Evolutionary conservation across 257 asterid genomes (phyloP), one percentile per base, ranked within the genome.

Genomic region (Solanum dulcamara): DNA sequence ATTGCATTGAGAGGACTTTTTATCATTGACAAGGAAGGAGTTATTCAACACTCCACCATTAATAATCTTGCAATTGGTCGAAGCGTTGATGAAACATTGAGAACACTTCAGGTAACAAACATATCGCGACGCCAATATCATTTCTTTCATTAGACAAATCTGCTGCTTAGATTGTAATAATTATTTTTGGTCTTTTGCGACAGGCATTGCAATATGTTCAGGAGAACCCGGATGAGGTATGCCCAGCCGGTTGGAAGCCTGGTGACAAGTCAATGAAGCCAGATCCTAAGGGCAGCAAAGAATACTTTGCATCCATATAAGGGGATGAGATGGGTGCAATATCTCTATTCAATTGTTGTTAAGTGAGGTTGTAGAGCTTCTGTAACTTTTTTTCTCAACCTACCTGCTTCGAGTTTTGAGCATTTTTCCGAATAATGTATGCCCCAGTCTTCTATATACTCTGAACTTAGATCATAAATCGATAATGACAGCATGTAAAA

Each of bases 181-280:
- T 26, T 74, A 9, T 26, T 46, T 46, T 46, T 77, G 64, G 42
- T 77, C 62, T 48, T 15, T 30, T 2, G 64, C 64, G 1, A 89
- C 90, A 96, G 99, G 99, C 99, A 8, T 84, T 97, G 95, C 98
- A 91, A 85, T 95, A 90, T 10, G 98, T 97, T 75, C 98, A 97
- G 90, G 98, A 95, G 44, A 97, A 95, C 90, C 99, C 98, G 0
- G 99, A 97, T 71, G 99, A 97, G 91, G 99, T 97, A 32, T 97
- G 99, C 93, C 99, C 99, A 0, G 99, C 99, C 42, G 98, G 98
- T 84, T 95, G 99, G 99, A 97, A 97, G 92, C 99, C 98, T 22
- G 99, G 99, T 18, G 98, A 97, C 89, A 95, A 92, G 88, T 90
- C 99, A 50, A 97, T 97, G 99, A 97, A 95, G 81, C 98, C 99